Conservation (phyloP, 306 rosid species). For the Gillenia trifoliata region DNA sequence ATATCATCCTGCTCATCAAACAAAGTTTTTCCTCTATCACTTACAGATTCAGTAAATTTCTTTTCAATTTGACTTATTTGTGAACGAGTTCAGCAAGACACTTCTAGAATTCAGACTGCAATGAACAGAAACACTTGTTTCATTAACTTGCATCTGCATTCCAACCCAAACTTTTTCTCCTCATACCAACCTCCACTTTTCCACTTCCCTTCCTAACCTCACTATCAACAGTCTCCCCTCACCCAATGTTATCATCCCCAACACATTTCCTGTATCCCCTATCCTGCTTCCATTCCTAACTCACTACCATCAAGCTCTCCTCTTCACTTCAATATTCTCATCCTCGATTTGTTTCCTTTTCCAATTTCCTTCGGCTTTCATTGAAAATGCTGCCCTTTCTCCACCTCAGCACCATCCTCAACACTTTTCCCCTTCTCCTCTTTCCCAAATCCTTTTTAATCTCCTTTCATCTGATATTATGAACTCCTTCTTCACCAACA, state of each 20-base stretch:
- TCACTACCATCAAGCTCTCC: no score
- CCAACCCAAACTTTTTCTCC: constrained; percentile 22
- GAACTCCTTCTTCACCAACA: no score
- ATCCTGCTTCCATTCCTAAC: no score
- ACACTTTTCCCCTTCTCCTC: background rate
- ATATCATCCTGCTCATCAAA: background rate
- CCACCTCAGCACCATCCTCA: background rate
- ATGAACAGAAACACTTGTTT: background rate
- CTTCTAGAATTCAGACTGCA: background rate
- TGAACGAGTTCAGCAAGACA: constrained; percentile 39
- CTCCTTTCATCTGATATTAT: background rate
- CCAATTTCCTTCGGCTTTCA: background rate
- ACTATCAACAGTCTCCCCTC: background rate
- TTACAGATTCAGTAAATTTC: constrained; percentile 13
- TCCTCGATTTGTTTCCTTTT: background rate
- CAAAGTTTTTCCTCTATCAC: background rate
- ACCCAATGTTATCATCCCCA: constrained; percentile 7
- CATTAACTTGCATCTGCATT: background rate
- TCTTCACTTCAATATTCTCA: no score
- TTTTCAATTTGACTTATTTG: background rate
- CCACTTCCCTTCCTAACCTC: constrained; percentile 1
- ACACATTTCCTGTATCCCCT: background rate
- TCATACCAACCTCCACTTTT: constrained; percentile 10
- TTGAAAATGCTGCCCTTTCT: background rate
- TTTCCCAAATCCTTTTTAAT: background rate